These are phyloP conservation scores for Quaeritorhiza haematococci DNA, from an alignment of 371 early-diverging fungal genomes.

Conservation along the genomic window DNA sequence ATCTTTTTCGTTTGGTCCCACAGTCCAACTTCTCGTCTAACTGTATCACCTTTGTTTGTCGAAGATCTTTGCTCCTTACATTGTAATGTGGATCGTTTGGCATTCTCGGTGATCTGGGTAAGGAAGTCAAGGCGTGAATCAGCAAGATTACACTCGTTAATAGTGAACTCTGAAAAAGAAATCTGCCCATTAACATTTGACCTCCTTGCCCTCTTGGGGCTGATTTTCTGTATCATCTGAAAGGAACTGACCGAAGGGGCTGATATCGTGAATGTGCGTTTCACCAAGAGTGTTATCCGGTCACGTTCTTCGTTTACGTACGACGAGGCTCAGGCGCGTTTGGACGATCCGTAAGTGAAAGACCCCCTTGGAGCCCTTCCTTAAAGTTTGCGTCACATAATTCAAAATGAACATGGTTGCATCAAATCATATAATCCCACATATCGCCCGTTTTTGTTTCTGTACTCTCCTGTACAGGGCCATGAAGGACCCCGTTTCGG, in stretches of 20 bases:
- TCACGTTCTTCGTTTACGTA: slow-evolving; percentile 95
- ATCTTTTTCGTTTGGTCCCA: not conserved
- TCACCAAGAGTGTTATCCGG: slow-evolving; percentile 86
- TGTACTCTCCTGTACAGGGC: slow-evolving; percentile 28
- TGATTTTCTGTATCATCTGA: slow-evolving; percentile 7
- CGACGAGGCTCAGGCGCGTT: slow-evolving; percentile 92
- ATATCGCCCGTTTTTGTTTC: slow-evolving; percentile 1
- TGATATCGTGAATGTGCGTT: slow-evolving; percentile 68
- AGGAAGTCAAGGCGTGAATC: not conserved
- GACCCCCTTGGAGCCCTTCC: no score
- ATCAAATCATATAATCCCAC: not conserved
- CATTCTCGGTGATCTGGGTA: slow-evolving; percentile 79
- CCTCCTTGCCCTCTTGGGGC: not conserved
- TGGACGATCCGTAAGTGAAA: slow-evolving; percentile 70
- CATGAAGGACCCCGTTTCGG: slow-evolving; percentile 77
- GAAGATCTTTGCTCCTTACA: slow-evolving; percentile 84
- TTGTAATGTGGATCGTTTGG: slow-evolving; percentile 84
- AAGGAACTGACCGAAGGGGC: slow-evolving; percentile 69
- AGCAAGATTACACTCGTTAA: not conserved
- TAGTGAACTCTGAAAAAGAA: not conserved
- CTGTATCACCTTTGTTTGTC: slow-evolving; percentile 7
- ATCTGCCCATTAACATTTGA: slow-evolving; percentile 3
- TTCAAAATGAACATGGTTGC: not conserved
- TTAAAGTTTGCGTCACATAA: not conserved
- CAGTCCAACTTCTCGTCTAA: not conserved